Base-by-base conservation (phyloP, 1,284 basidiomycete species). In the Meira nashicola region DNA sequence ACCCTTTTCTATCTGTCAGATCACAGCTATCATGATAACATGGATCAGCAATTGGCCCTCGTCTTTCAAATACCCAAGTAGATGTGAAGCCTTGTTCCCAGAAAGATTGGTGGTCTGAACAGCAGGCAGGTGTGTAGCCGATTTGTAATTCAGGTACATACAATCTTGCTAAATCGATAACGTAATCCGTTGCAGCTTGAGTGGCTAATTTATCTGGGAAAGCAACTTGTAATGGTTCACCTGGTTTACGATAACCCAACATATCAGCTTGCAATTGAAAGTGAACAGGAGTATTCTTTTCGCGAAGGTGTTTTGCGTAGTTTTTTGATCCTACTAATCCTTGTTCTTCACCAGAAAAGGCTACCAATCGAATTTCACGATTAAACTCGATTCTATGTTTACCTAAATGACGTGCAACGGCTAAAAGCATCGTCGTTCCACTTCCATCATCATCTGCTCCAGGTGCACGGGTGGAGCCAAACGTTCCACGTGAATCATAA, bases 341-440 rank as follows among this genome's bases (percentile, higher is more conserved):
- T 61, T 79, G 79, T 57, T 79, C 79, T 48, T 79, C 79, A 12
- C 78, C 78, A 0, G 66, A 58, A 54, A 79, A 79, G n/a, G 68
- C 67, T 28, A 73, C 66, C 19, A 79, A 64, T n/a, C 71, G 68
- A 33, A 79, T 57, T 7, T 68, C 70, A 0, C 71, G 65, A 1
- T 28, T 39, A 47, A 74, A 66, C 6, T 52, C 15, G 14, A 73
- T 37, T 0, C 46, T 37, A 3, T 65, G 57, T 0, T 57, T 41
- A 19, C 61, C 60, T 15, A 78, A 54, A 5, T 60, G 47, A 0
- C 75, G 66, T 0, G 75, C 75, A 28, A 79, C 60, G 54, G 66
- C 64, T 10, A 79, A 72, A 5, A 79, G 58, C 28, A 76, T 64
- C 0, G 63, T 56, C 2, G 67, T 67, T 1, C 68, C 70, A 11